Conservation (phyloP, 2,329 filamentous ascomycete species). For the Bretziella fagacearum region DNA sequence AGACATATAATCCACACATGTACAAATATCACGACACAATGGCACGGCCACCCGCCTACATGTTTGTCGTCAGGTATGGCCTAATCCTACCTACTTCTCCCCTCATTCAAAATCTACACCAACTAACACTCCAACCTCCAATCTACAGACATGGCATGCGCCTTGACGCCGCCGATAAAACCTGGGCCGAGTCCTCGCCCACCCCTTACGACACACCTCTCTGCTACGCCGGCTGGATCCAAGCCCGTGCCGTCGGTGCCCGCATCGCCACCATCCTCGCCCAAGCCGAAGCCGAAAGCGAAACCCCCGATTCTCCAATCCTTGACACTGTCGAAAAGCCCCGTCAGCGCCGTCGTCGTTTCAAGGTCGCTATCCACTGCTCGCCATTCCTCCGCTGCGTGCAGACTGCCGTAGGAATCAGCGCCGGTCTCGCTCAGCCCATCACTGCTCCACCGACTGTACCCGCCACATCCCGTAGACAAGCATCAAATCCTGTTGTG, state of each 20-base stretch:
- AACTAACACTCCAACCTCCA: constrained; percentile 2
- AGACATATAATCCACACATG: background rate
- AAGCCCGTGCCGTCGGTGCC: constrained; percentile 63
- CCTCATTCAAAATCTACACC: background rate
- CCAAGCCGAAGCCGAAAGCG: constrained; percentile 32
- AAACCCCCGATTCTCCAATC: constrained; percentile 17
- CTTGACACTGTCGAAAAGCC: constrained; percentile 16
- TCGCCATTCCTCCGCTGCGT: constrained; percentile 86
- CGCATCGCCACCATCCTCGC: constrained; percentile 62
- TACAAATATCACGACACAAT: constrained; percentile 17
- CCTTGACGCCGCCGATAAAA: constrained; percentile 83
- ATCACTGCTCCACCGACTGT: constrained; percentile 20
- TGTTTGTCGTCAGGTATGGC: constrained; percentile 29
- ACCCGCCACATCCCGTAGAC: constrained; percentile 4
- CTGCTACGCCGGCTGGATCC: constrained; percentile 85
- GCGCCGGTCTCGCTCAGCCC: constrained; percentile 48
- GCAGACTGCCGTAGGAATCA: constrained; percentile 44
- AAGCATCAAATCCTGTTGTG: constrained; percentile 6
- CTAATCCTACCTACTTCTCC: background rate
- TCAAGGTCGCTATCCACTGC: constrained; percentile 71
- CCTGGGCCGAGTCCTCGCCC: constrained; percentile 85
- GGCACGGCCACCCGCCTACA: constrained; percentile 27
- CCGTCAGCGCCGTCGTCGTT: constrained; percentile 33
- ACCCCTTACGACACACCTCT: constrained; percentile 91
- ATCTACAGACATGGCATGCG: constrained; percentile 67